Evolutionary conservation across 805 yeast genomes (phyloP), one percentile per base, ranked within the genome.

Genomic region (Clavispora asparagi): DNA sequence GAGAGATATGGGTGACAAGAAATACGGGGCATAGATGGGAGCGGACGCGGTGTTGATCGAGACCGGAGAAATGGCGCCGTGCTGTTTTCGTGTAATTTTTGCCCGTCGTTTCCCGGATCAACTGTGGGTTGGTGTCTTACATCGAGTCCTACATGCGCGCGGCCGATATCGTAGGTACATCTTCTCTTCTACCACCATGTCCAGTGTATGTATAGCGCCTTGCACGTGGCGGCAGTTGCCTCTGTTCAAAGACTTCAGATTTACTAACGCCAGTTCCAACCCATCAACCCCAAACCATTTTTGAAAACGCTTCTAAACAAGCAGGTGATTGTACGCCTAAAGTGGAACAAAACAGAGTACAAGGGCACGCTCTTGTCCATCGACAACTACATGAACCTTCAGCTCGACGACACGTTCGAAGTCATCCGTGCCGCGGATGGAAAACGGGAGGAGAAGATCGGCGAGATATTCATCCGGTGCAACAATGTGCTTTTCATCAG

Each of bases 371-470:
- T 94, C 39, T 66, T 82, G 4, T 81, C 96, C 1, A 85, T 87
- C 23, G 99, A 94, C 62, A 87, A 87, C 57, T 94, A 94, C 67
- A 92, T 94, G 92, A 94, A 94, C 57, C 53, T 94, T 30, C 90
- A 87, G 59, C 65, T 91, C 36, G 83, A 78, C 31, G 77, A 82
- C 31, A 73, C 80, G 2, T 49, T 53, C 27, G 83, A 78, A 58
- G 65, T 73, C 31, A 68, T 77, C 2, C 70, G 71, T 48, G 72
- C 68, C 41, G 64, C 70, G 26, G 79, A 82, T 6, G 63, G 65
- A 7, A 51, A 42, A 23, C 47, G 47, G 12, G 65, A 61, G 39
- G 71, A 63, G 43, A 46, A 51, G 23, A 74, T 86, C 8, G 90
- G 88, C 19, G 96, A 91, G 55, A 71, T 92, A 19, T 85, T 92